Evolutionary conservation across 306 rosid species (phyloP).

Genomic region (Pyrus bretschneideri): DNA sequence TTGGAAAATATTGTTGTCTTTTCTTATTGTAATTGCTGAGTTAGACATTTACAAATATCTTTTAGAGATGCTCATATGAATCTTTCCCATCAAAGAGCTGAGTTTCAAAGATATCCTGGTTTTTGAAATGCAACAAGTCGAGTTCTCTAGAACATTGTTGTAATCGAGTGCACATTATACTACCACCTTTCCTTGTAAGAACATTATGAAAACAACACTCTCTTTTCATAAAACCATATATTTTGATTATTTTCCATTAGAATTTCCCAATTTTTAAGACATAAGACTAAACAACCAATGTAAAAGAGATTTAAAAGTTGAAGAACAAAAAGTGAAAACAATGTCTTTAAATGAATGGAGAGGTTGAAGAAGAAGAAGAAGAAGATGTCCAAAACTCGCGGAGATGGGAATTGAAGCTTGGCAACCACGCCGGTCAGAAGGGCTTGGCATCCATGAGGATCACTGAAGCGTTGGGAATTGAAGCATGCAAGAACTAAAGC

Average conservation of each 20-base stretch:
- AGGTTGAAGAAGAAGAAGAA: neutral
- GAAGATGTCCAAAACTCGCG: neutral
- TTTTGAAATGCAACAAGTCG: neutral
- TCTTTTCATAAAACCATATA: neutral
- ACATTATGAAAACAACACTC: neutral
- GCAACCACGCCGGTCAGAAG: no score
- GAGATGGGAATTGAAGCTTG: no score
- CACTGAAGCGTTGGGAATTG: no score
- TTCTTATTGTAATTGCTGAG: no score
- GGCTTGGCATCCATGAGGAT: no score
- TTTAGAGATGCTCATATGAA: no score
- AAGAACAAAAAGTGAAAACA: no score
- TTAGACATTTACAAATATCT: no score
- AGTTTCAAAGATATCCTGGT: neutral
- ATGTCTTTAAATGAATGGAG: slow-evolving; percentile 16
- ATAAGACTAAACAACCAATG: neutral
- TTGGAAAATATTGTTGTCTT: no score
- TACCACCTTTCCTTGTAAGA: neutral
- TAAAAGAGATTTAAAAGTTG: neutral
- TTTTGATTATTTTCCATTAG: neutral
- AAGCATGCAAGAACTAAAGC: no score
- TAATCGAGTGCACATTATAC: neutral
- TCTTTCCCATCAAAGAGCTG: neutral
- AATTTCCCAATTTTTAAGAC: neutral
- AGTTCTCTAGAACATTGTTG: neutral